phyloP scores from a whole-genome alignment of 164 flowering plant species.

The Amborella trichopoda region DNA sequence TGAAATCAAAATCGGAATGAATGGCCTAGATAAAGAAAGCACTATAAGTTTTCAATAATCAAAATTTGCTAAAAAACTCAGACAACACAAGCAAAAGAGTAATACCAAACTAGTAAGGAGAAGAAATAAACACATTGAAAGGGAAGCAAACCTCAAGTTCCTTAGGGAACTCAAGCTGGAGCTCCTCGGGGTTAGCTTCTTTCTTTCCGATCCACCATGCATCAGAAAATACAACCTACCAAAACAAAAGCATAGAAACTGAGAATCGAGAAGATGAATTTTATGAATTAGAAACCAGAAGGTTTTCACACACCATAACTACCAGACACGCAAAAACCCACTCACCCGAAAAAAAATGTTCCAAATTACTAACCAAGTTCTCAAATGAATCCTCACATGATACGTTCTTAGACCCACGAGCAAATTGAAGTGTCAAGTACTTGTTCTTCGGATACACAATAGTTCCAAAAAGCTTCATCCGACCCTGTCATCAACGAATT shows the following conservation, averaged over 20 bases:
- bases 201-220: constrained; percentile 94
- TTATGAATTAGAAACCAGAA: no score
- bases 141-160: constrained; percentile 49
- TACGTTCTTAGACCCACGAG: constrained; percentile 72
- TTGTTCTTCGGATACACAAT: constrained; percentile 79
- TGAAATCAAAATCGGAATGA: constrained; percentile 45
- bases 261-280: background rate
- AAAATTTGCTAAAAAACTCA: no score
- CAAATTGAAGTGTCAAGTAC: constrained; percentile 79
- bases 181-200: constrained; percentile 85
- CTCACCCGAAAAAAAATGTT: no score
- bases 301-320: no score
- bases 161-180: constrained; percentile 61
- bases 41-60: no score
- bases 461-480: constrained; percentile 91
- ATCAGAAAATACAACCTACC: constrained; percentile 83
- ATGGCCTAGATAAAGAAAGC: constrained; percentile 32
- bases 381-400: constrained; percentile 85
- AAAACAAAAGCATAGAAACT: background rate
- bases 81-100: no score
- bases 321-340: no score
- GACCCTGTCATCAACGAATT: no score
- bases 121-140: background rate
- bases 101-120: no score
- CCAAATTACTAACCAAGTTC: constrained; percentile 58